Percentiles rank a stretch among this genome's conserved stretches.
Evolutionary conservation across 768 basidiomycete species (phyloP).

Genomic region (Fibroporia radiculosa): DNA sequence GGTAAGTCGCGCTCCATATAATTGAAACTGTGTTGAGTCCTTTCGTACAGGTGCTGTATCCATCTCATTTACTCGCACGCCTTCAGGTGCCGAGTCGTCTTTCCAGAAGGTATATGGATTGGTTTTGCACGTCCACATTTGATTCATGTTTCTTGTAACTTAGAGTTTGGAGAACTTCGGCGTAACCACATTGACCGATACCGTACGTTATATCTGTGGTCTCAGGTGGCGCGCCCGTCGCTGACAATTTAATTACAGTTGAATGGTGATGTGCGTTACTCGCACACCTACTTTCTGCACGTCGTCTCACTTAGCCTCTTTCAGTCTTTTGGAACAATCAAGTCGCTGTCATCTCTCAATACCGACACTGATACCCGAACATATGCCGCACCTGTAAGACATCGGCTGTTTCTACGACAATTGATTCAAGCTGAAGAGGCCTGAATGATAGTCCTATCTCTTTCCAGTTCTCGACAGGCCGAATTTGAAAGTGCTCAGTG

Average conservation of each 20-base stretch:
- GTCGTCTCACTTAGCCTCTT: background rate
- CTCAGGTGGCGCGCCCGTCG: background rate
- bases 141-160: background rate
- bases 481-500: slow-evolving; percentile 24
- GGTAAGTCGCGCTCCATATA: background rate
- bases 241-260: background rate
- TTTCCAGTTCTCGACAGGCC: slow-evolving; percentile 14
- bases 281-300: too few relatives aligned
- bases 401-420: background rate
- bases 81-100: slow-evolving; percentile 4
- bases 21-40: background rate
- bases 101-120: slow-evolving; percentile 10
- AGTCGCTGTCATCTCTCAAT: slow-evolving; percentile 12
- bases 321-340: slow-evolving; percentile 2
- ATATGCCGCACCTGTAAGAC: slow-evolving; percentile 17
- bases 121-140: background rate
- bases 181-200: slow-evolving; percentile 2
- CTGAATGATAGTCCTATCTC: slow-evolving; percentile 11
- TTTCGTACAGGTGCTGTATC: slow-evolving; percentile 7
- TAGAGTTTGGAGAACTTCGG: slow-evolving; percentile 8
- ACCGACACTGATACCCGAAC: slow-evolving; percentile 15
- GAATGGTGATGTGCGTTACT: slow-evolving; percentile 1
- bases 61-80: slow-evolving; percentile 6
- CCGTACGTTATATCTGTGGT: background rate
- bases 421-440: background rate